Base-by-base conservation (phyloP, 805 yeast genomes). In the Cyberlindnera subsufficiens region DNA sequence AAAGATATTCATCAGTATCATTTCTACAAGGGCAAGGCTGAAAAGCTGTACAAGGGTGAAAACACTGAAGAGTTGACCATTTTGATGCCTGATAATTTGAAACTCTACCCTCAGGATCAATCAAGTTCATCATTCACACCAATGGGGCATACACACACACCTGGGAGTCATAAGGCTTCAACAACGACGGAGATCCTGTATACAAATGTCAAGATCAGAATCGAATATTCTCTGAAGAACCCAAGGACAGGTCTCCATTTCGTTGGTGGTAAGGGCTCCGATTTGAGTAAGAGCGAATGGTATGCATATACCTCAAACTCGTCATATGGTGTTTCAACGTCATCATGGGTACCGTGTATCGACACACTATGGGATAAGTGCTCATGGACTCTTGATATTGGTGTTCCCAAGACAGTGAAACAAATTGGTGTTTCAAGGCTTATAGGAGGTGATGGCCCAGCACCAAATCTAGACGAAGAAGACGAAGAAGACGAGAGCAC, bases 261-360 rank as follows among this genome's bases (percentile, higher is more conserved):
- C 60, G 79, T 81, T 31, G 85, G 87, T 14, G 79, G 81, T 10
- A 60, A 63, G 10, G 68, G 72, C 37, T 67, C 80, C 2, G 68
- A 51, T 7, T 41, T 63, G 16, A 55, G 55, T 22, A 70, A 48
- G 59, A 71, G 44, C 30, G 64, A 66, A 37, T 88, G 96, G 95
- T 93, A 83, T 55, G 95, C 87, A 2, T 89, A 85, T 61, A 91
- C 98, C 0, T 71, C 78, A 2, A 90, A 91, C 56, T 72, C 86
- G 5, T 89, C 87, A 25, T 64, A 82, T 36, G 87, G 88, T 15
- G 72, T 84, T 4, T 78, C 93, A 14, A 86, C 98, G 0, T 86
- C 96, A 3, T 83, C 89, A n/a, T 93, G 99, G 99, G 85, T 93
- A 38, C 99, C 99, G 0, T 93, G 99, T 59, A 74, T 93, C 6